Evolutionary conservation across 2,329 filamentous ascomycete species (phyloP).

Genomic region (Herpotrichia juniperi): DNA sequence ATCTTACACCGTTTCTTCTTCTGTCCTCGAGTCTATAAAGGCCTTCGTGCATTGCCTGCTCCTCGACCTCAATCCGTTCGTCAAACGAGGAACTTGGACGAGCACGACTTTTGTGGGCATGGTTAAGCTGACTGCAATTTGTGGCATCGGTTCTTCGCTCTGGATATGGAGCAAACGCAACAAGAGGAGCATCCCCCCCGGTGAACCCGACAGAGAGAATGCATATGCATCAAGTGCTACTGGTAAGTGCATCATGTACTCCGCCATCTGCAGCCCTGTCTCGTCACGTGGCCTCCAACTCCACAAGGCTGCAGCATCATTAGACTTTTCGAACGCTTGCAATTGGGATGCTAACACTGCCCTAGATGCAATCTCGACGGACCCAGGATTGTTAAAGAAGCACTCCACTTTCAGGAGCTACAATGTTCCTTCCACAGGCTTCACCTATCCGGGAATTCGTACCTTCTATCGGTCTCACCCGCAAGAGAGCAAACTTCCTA

Average conservation of each 20-base stretch:
- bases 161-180: conserved; percentile 36
- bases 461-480: conserved; percentile 84
- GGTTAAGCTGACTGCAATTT: conserved; percentile 44
- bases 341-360: conserved; percentile 1
- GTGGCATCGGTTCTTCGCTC: conserved; percentile 43
- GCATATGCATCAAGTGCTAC: conserved; percentile 22
- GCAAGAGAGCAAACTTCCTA: conserved; percentile 81
- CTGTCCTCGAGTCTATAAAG: conserved; percentile 31
- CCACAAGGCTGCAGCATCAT: not conserved
- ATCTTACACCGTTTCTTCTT: conserved; percentile 30
- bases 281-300: conserved; percentile 1
- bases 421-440: conserved; percentile 66
- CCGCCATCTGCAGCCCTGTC: not conserved
- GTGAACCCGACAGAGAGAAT: conserved; percentile 22
- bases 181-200: conserved; percentile 20
- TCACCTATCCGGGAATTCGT: conserved; percentile 76
- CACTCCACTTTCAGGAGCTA: conserved; percentile 75
- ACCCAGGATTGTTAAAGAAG: conserved; percentile 81
- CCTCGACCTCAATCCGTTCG: conserved; percentile 29
- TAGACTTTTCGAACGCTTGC: not conserved
- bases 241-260: conserved; percentile 24
- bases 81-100: conserved; percentile 19
- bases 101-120: conserved; percentile 42
- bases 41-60: conserved; percentile 24
- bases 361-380: conserved; percentile 61